Evolutionary conservation across 2,329 filamentous ascomycete species (phyloP), one percentile per base, ranked within the genome.

Genomic region (Hymenoscyphus repandus): DNA sequence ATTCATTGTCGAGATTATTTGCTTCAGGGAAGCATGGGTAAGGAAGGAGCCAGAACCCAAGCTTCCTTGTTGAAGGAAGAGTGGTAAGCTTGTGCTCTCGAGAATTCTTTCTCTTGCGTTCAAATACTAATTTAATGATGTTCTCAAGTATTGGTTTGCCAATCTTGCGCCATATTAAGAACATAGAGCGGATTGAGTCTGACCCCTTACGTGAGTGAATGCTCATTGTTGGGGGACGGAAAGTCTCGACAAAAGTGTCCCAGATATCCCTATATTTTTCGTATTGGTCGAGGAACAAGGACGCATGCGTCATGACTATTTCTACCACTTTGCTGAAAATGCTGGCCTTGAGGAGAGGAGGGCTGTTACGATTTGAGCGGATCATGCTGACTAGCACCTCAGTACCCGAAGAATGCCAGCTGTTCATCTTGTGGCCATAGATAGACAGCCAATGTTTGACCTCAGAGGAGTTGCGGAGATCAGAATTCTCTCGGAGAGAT

Each of bases 31-130:
- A 53, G 31, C 38, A 38, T 7, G 51, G 51, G 15, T 51, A 53
- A 27, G 53, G 53, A 34, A 56, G 51, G 27, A 53, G 47, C 44
- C 43, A 54, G 17, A 53, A 36, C 9, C 40, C 37, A 13, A 49
- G 47, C 18, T 40, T 48, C 15, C 30, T 49, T 6, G 34, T 40
- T 12, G 51, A 51, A 6, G 51, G 47, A 13, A 51, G 38, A n/a
- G 50, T 3, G 11, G n/a, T 36, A 22, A 15, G 47, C 3, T 50
- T 53, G 13, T 42, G 22, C 6, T 53, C 33, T 4, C 5, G 31
- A 42, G 12, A 6, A 44, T 46, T 31, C 34, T 33, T 33, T 5
- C 34, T 44, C 33, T 45, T 54, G 7, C 34, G 47, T 10, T 36
- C 32, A 12, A 34, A 12, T 6, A 54, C 42, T 18, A 54, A 30